Base-by-base conservation (phyloP, 2,329 filamentous ascomycete genomes). In the Huntiella decipiens region DNA sequence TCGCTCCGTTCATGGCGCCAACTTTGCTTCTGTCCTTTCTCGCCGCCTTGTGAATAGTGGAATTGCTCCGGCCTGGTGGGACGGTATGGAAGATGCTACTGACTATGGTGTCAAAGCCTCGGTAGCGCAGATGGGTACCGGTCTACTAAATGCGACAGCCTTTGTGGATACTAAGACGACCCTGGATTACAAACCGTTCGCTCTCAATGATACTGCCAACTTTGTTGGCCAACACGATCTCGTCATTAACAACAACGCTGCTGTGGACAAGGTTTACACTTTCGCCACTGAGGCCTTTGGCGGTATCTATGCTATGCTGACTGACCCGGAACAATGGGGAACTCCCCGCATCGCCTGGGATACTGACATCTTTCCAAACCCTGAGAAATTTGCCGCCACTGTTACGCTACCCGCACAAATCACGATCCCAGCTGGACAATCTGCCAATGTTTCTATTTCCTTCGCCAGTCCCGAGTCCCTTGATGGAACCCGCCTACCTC, bases 141-240 rank as follows among this genome's bases (percentile, higher is more conserved):
- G 68, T 2, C 56, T 70, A 5, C 57, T 70, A 15, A 60, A 69
- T 46, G 66, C 65, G 3, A 61, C 58, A 50, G 64, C 66, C 43
- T 59, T 67, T 3, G 55, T 69, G 7, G 57, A 62, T 22, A 61
- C 64, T 38, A 60, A 57, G 2, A 63, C 61, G 0, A 47, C 57
- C 28, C 53, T 67, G 19, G 57, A 56, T 16, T 65, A 62, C 11
- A 59, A 62, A 28, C 63, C 64, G 7, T 64, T 73, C 40, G 60
- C 64, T 8, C 61, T 73, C 46, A 67, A 66, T 43, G 70, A 73
- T 47, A 70, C 66, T 1, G 57, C 62, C 37, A 51, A 65, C 44
- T 67, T 71, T 49, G 51, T 52, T 10, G 49, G 56, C 1, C 48
- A 50, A 3, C 64, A 63, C 55, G 51, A 46, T 0, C 54, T 63